Conservation (phyloP, 768 basidiomycete species). For the Rhodosporidiobolus odoratus region DNA sequence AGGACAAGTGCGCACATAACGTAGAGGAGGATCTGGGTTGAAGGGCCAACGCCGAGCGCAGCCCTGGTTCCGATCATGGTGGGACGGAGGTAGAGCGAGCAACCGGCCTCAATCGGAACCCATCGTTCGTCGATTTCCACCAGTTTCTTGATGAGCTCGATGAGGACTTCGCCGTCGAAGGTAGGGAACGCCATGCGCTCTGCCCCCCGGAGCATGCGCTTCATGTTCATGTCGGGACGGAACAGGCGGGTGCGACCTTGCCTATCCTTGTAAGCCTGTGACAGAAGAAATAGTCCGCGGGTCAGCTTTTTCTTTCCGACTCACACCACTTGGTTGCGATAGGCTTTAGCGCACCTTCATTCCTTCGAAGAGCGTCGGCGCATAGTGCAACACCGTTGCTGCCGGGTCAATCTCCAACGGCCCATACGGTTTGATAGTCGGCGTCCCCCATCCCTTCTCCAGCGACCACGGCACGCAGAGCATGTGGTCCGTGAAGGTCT, state of each 20-base stretch:
- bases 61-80: conserved; percentile 58
- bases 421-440: conserved; percentile 75
- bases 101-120: conserved; percentile 80
- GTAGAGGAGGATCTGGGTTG: conserved; percentile 74
- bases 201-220: conserved; percentile 71
- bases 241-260: conserved; percentile 66
- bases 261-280: conserved; percentile 74
- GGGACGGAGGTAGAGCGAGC: conserved; percentile 73
- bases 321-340: not conserved
- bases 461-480: conserved; percentile 56
- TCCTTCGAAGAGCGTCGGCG: conserved; percentile 80
- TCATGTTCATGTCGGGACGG: conserved; percentile 61
- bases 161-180: conserved; percentile 68
- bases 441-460: conserved; percentile 71
- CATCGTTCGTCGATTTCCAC: conserved; percentile 77
- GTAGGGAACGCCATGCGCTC: conserved; percentile 53
- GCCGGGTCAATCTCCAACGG: conserved; percentile 69
- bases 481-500: conserved; percentile 56
- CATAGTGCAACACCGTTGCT: conserved; percentile 82
- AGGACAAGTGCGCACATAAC: conserved; percentile 54
- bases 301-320: not conserved
- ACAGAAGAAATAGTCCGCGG: not conserved
- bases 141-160: conserved; percentile 77
- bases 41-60: conserved; percentile 59
- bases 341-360: conserved; percentile 46